Evolutionary conservation across 768 basidiomycete genomes (phyloP).

Genomic region (Leccinum broughii): DNA sequence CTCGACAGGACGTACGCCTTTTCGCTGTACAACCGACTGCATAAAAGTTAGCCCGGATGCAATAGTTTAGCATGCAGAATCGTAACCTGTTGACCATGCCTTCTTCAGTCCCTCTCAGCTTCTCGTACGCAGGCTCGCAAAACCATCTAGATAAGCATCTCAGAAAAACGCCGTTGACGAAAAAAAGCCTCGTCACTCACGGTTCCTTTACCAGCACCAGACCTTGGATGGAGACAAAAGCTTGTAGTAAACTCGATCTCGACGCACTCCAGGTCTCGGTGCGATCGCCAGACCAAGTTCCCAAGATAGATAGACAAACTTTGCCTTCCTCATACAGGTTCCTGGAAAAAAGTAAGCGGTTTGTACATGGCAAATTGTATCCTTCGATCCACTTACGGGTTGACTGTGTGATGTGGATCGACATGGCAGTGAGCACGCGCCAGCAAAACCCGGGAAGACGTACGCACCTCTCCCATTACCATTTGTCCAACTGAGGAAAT

Average conservation of each 20-base stretch:
- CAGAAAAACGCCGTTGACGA: constrained; percentile 5
- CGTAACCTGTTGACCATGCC: constrained; percentile 80
- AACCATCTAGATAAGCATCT: constrained; percentile 58
- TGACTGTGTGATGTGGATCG: constrained; percentile 40
- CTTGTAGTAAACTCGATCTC: constrained; percentile 86
- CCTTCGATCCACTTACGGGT: constrained; percentile 57
- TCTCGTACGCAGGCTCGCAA: constrained; percentile 93
- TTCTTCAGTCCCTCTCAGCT: constrained; percentile 86
- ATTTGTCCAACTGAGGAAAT: constrained; percentile 93
- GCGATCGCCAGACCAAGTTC: constrained; percentile 89
- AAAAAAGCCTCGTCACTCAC: constrained; percentile 45
- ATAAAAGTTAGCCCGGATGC: constrained; percentile 3
- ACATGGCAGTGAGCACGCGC: neutral
- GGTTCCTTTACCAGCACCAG: constrained; percentile 92
- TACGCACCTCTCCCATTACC: constrained; percentile 73
- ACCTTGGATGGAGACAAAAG: constrained; percentile 92
- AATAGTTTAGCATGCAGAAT: neutral
- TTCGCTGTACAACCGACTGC: constrained; percentile 87
- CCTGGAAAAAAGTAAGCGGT: constrained; percentile 35
- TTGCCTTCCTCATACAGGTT: constrained; percentile 96
- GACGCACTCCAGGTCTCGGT: constrained; percentile 85
- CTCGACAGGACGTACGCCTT: constrained; percentile 91
- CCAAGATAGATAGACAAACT: constrained; percentile 88
- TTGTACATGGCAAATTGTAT: neutral
- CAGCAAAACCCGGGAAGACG: neutral